Conservation (phyloP, 1,284 basidiomycete species). For the Pseudozyma hubeiensis region DNA sequence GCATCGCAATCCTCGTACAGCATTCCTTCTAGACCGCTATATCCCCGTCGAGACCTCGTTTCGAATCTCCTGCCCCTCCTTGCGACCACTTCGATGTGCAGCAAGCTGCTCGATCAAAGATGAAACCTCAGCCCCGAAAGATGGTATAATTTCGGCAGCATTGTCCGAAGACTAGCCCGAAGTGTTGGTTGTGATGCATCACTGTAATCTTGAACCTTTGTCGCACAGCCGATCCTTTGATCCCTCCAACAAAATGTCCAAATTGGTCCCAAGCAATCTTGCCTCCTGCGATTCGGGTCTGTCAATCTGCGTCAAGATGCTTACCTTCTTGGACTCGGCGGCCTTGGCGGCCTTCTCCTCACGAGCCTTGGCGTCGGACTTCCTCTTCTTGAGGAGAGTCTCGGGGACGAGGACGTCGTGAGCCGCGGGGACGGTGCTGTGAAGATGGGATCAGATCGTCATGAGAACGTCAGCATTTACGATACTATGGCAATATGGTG, state of each 20-base stretch:
- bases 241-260: neutral
- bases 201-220: conserved; percentile 33
- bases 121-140: conserved; percentile 68
- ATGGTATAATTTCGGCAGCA: conserved; percentile 68
- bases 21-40: neutral
- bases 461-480: conserved; percentile 17
- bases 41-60: neutral
- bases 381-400: conserved; percentile 79
- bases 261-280: neutral
- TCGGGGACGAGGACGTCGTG: conserved; percentile 68
- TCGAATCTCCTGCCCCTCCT: neutral
- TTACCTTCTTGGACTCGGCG: conserved; percentile 89
- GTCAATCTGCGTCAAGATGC: conserved; percentile 65
- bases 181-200: conserved; percentile 62
- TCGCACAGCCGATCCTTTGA: conserved; percentile 7
- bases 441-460: neutral
- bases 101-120: conserved; percentile 13
- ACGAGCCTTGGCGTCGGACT: conserved; percentile 95
- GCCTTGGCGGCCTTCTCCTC: conserved; percentile 93
- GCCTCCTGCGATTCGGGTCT: conserved; percentile 79
- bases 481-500: neutral
- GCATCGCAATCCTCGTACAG: neutral
- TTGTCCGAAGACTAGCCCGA: conserved; percentile 65
- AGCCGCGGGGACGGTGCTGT: conserved; percentile 64
- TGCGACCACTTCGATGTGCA: neutral